phyloP scores from a whole-genome alignment of 2,329 filamentous ascomycete species.

The Phyllosticta citrichinensis region DNA sequence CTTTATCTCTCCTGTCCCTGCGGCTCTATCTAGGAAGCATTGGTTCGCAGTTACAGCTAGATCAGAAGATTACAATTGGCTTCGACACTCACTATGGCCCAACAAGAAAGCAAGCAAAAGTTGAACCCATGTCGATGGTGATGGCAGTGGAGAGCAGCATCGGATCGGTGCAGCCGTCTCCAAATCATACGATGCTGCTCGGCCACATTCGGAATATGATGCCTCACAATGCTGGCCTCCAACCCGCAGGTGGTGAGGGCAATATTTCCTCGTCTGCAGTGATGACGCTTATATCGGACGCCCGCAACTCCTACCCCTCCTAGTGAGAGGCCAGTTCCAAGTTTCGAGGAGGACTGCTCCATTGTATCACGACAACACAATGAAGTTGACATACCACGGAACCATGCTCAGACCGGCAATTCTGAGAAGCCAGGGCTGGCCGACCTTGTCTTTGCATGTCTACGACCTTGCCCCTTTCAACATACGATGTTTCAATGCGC shows the following conservation, averaged over 20 bases:
- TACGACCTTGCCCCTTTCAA: not conserved
- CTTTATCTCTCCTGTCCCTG: too few relatives aligned
- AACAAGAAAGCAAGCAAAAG: not conserved
- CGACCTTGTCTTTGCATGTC: not conserved
- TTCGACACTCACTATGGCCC: not conserved
- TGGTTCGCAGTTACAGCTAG: too few relatives aligned
- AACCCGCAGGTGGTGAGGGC: not conserved
- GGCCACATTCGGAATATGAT: not conserved
- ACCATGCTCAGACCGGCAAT: not conserved
- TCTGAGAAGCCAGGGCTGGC: not conserved
- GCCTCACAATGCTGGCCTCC: not conserved
- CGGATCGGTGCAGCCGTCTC: not conserved
- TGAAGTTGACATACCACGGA: not conserved
- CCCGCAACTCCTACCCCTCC: not conserved
- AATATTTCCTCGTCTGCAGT: not conserved
- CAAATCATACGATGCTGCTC: not conserved
- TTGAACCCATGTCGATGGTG: not conserved
- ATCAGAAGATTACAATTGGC: too few relatives aligned
- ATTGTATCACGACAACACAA: not conserved
- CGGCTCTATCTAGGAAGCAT: too few relatives aligned
- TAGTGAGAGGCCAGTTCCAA: not conserved
- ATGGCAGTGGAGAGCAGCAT: not conserved
- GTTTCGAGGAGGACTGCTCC: not conserved
- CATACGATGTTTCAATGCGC: not conserved
- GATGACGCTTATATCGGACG: not conserved